phyloP scores from a whole-genome alignment of 192 early-diverging fungal species.

The Coemansia javaensis region DNA sequence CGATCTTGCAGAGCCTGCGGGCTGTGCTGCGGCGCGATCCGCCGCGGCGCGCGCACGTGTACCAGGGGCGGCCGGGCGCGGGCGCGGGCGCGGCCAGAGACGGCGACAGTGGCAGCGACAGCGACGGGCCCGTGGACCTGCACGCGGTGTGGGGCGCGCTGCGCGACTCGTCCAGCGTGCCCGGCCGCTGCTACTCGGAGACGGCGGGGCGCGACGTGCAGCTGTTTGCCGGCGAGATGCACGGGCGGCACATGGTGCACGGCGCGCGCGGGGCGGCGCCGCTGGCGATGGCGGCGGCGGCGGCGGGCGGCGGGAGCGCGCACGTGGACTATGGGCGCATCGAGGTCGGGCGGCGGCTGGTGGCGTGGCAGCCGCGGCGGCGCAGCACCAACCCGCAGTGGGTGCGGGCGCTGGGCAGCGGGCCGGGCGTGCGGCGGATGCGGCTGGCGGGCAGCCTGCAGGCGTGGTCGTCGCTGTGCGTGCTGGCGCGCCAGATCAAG shows the following conservation, averaged over 20 bases:
- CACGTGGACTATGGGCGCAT: constrained; percentile 18
- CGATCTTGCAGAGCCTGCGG: constrained; percentile 26
- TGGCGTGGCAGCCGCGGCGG: constrained; percentile 24
- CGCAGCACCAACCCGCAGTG: constrained; percentile 39
- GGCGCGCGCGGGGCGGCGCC: constrained; percentile 29
- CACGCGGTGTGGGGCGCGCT: constrained; percentile 23
- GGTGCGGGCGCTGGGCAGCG: constrained; percentile 11
- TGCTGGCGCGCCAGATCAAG: constrained; percentile 38
- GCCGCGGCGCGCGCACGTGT: too few species aligned
- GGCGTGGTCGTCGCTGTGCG: constrained; percentile 37
- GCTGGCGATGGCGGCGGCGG: constrained; percentile 37
- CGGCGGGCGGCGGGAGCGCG: constrained; percentile 1
- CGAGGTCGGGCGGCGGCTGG: constrained; percentile 4
- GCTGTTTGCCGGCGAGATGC: constrained; percentile 25
- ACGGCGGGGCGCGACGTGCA: constrained; percentile 26
- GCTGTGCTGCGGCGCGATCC: constrained; percentile 19
- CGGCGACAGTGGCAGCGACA: background rate
- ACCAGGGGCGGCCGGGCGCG: too few species aligned
- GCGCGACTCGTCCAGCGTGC: constrained; percentile 21
- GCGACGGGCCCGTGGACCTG: constrained; percentile 3
- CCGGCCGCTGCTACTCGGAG: constrained; percentile 3
- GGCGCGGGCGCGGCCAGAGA: too few species aligned
- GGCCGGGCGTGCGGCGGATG: constrained; percentile 18
- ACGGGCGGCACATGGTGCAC: constrained; percentile 30
- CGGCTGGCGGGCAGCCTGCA: constrained; percentile 25